These are phyloP conservation scores for Fagopyrum tataricum DNA, from an alignment of 148 eudicot genomes.

Conservation along the genomic window DNA sequence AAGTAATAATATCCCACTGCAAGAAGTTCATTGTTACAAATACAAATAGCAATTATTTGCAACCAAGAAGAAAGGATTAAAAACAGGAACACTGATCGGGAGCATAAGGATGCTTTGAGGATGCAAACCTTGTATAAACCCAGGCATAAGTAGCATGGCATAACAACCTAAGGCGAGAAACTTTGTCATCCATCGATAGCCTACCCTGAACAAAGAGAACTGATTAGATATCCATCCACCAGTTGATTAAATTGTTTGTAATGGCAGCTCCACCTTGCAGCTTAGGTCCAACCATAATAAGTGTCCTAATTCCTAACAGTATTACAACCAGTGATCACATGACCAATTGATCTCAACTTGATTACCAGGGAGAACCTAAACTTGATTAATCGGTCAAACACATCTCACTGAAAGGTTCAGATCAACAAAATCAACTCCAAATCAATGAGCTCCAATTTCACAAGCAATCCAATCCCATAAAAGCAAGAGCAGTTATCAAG, in stretches of 20 bases:
- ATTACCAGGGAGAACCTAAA: background rate
- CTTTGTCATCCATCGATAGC: slow-evolving; percentile 54
- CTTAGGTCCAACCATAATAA: background rate
- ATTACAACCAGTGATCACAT: background rate
- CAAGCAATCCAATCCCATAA: background rate
- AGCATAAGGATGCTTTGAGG: slow-evolving; percentile 5
- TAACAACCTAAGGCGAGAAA: slow-evolving; percentile 61
- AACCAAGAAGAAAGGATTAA: background rate
- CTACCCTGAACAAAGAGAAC: slow-evolving; percentile 51
- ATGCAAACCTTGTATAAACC: slow-evolving; percentile 56
- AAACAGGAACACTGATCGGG: background rate
- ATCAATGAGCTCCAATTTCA: background rate
- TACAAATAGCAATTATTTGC: slow-evolving; percentile 5
- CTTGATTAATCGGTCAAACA: too few species aligned
- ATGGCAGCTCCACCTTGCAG: background rate
- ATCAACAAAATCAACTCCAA: background rate
- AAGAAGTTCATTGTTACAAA: slow-evolving; percentile 10
- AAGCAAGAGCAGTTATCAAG: background rate
- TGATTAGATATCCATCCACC: slow-evolving; percentile 3
- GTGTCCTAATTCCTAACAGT: background rate
- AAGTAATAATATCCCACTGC: slow-evolving; percentile 67
- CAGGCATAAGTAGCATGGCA: slow-evolving; percentile 54
- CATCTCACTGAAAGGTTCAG: too few species aligned
- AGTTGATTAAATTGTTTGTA: background rate
- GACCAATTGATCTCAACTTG: background rate